Evolutionary conservation across 306 rosid species (phyloP).

Genomic region (Prunus davidiana): DNA sequence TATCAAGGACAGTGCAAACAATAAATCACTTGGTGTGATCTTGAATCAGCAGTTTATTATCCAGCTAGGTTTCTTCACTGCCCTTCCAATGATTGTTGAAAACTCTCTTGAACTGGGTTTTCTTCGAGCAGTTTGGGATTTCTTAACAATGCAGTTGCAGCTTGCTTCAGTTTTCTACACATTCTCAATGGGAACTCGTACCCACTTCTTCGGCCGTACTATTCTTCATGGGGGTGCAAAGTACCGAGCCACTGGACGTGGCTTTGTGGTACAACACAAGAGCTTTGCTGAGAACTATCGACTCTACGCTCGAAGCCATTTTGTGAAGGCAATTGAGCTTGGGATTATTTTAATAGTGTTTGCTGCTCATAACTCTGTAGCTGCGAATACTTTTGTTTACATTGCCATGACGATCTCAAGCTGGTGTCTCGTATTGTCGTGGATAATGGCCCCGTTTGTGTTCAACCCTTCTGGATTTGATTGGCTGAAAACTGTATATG

Average conservation of each 20-base stretch:
- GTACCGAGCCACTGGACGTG: slow-evolving; percentile 97
- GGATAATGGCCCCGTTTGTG: slow-evolving; percentile 91
- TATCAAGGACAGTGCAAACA: slow-evolving; percentile 47
- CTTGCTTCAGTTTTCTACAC: slow-evolving; percentile 80
- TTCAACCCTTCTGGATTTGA: slow-evolving; percentile 96
- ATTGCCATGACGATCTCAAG: slow-evolving; percentile 62
- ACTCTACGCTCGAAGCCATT: slow-evolving; percentile 86
- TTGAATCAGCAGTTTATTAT: slow-evolving; percentile 86
- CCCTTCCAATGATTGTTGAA: slow-evolving; percentile 92
- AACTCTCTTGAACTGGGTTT: slow-evolving; percentile 89
- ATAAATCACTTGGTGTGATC: slow-evolving; percentile 73
- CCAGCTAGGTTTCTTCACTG: slow-evolving; percentile 89
- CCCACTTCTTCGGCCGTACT: slow-evolving; percentile 90
- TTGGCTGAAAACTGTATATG: slow-evolving; percentile 97
- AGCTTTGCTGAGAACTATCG: slow-evolving; percentile 90
- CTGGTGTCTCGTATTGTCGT: slow-evolving; percentile 92
- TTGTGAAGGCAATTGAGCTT: slow-evolving; percentile 89
- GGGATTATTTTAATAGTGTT: slow-evolving; percentile 78
- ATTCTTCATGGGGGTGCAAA: slow-evolving; percentile 96
- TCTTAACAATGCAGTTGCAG: slow-evolving; percentile 85
- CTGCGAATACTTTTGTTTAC: slow-evolving; percentile 58
- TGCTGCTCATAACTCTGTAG: slow-evolving; percentile 59
- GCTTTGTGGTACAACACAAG: slow-evolving; percentile 89
- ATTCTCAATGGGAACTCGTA: slow-evolving; percentile 79
- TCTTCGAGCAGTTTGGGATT: slow-evolving; percentile 84